phyloP scores from a whole-genome alignment of 129 eudicot genomes.

The Artemisia annua region DNA sequence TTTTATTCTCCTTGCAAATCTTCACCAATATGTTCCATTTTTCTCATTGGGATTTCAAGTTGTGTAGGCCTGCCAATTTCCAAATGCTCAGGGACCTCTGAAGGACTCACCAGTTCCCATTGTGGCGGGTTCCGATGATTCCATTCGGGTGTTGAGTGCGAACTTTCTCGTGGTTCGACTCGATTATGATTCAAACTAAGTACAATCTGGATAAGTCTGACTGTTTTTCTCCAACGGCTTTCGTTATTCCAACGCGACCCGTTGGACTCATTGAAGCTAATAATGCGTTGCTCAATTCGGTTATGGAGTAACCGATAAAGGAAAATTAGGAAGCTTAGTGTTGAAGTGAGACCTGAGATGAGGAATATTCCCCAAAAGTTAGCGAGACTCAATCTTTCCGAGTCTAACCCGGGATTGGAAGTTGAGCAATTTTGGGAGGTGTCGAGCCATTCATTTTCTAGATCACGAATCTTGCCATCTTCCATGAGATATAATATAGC shows the following conservation, averaged over 20 bases:
- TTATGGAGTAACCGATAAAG: conserved; percentile 35
- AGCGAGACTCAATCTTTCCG: conserved; percentile 36
- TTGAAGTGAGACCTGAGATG: conserved; percentile 44
- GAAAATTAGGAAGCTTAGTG: conserved; percentile 41
- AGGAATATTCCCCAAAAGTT: conserved; percentile 62
- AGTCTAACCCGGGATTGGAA: conserved; percentile 24
- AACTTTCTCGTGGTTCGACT: conserved; percentile 15
- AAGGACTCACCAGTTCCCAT: conserved; percentile 38
- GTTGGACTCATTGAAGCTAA: conserved; percentile 12
- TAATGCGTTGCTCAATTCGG: conserved; percentile 33
- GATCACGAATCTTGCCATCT: conserved; percentile 30
- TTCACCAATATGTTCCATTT: conserved; percentile 19
- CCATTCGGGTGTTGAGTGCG: conserved; percentile 6
- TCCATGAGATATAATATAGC: conserved; percentile 48
- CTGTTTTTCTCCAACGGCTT: conserved; percentile 31
- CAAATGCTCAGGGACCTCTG: conserved; percentile 36
- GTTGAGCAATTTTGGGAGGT: conserved; percentile 31
- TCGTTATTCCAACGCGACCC: conserved; percentile 11
- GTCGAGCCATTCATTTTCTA: conserved; percentile 41
- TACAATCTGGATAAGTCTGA: conserved; percentile 15
- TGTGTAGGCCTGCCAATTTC: conserved; percentile 40
- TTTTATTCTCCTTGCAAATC: neutral
- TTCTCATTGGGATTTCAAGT: conserved; percentile 36
- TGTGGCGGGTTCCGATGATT: conserved; percentile 9
- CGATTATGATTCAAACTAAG: conserved; percentile 27